Percentiles rank a stretch among this genome's conserved stretches.
These are phyloP conservation scores for Coccomyxa sp. DNA, from an alignment of 139 green algal species.

Conservation along the genomic window DNA sequence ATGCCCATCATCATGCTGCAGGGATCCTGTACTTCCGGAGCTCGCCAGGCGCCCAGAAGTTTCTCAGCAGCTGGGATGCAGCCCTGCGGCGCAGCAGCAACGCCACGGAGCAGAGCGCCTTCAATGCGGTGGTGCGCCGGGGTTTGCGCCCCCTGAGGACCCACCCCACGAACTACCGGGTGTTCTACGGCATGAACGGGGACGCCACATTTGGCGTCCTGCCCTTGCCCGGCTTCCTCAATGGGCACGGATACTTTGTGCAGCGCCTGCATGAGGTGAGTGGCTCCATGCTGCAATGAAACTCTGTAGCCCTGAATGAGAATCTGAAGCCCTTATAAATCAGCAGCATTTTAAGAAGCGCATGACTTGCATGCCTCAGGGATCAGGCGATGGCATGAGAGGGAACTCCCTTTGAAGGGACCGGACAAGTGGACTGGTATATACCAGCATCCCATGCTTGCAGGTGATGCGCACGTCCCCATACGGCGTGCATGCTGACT, in stretches of 20 bases:
- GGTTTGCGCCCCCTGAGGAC: background rate
- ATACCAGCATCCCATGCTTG: no score
- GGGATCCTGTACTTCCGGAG: background rate
- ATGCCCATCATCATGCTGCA: background rate
- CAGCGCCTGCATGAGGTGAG: constrained; percentile 6
- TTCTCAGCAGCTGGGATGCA: background rate
- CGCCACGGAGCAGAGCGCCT: background rate
- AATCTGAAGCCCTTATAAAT: no score
- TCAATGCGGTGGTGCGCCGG: background rate
- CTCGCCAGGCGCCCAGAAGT: background rate
- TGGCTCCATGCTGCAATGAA: no score
- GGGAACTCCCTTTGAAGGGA: no score
- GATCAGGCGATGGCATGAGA: no score
- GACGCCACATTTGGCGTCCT: background rate
- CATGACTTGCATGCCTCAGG: no score
- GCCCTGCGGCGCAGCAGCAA: background rate
- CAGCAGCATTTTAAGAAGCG: no score
- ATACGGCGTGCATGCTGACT: background rate
- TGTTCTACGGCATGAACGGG: background rate
- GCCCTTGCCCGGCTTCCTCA: background rate
- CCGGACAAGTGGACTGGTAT: no score
- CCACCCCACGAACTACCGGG: background rate
- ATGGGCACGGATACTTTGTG: constrained; percentile 11
- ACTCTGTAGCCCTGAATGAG: no score
- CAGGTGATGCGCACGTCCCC: background rate